Conservation (phyloP, 352 stramenopile species). For the Phytopythium ostracodes region DNA sequence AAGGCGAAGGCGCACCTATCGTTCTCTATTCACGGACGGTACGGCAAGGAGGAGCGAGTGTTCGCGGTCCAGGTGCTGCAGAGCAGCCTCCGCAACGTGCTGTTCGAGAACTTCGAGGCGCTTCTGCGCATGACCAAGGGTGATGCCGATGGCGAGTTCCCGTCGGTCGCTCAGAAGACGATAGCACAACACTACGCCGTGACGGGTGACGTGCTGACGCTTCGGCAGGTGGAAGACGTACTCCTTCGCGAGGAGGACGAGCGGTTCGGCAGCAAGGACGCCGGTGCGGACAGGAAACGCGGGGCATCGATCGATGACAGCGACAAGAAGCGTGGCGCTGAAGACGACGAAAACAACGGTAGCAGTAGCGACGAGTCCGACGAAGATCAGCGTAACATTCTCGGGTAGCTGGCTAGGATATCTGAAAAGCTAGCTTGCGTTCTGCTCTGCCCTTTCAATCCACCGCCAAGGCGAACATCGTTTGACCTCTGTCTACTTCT, state of each 20-base stretch:
- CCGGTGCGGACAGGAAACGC: constrained; percentile 8
- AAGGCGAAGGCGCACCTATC: constrained; percentile 39
- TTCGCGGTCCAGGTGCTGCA: constrained; percentile 49
- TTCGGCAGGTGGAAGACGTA: constrained; percentile 41
- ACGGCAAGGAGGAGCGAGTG: constrained; percentile 29
- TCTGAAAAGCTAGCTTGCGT: not conserved
- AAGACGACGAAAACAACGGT: constrained; percentile 10
- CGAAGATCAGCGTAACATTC: constrained; percentile 28
- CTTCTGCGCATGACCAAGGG: constrained; percentile 40
- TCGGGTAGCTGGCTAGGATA: constrained; percentile 14
- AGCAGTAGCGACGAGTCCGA: constrained; percentile 26
- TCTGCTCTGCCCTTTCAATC: too few species aligned
- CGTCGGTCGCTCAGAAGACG: constrained; percentile 32
- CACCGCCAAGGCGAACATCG: too few species aligned
- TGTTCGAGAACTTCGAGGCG: constrained; percentile 42
- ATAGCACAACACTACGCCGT: constrained; percentile 40
- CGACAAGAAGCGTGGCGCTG: not conserved
- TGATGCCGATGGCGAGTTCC: constrained; percentile 47
- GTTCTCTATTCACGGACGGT: constrained; percentile 39
- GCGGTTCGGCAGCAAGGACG: constrained; percentile 12
- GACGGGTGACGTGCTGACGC: constrained; percentile 33
- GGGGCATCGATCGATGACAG: not conserved
- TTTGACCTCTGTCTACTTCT: not conserved
- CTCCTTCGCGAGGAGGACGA: constrained; percentile 45
- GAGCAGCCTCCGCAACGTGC: constrained; percentile 39